Percentiles rank a stretch among this genome's conserved stretches.
These are phyloP conservation scores for Pelargonium australe DNA, from an alignment of 441 rosid species.

Conservation along the genomic window DNA sequence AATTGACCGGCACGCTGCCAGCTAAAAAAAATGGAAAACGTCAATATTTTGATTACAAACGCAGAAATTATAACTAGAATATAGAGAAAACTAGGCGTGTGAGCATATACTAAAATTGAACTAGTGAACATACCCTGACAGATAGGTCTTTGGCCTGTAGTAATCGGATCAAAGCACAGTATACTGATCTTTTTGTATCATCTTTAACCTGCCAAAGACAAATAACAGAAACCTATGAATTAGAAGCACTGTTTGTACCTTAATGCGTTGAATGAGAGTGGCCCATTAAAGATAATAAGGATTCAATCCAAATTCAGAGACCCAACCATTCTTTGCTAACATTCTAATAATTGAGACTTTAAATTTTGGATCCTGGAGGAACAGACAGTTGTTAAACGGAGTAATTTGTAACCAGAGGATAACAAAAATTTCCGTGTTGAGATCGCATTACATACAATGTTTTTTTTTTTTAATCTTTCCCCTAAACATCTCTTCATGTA, in stretches of 20 bases:
- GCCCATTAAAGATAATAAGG: constrained; percentile 10
- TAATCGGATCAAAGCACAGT: constrained; percentile 79
- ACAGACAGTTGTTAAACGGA: neutral
- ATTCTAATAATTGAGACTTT: neutral
- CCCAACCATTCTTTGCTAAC: neutral
- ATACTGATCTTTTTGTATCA: constrained; percentile 82
- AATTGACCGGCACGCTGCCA: constrained; percentile 95
- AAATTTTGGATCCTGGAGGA: constrained; percentile 1
- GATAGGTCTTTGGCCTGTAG: constrained; percentile 78
- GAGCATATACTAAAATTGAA: constrained; percentile 5
- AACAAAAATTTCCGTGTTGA: neutral
- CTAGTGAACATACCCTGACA: constrained; percentile 63
- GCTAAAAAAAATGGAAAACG: constrained; percentile 40
- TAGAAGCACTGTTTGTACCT: neutral
- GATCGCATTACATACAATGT: neutral
- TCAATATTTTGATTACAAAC: constrained; percentile 24
- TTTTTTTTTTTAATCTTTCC: neutral
- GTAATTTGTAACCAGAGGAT: neutral
- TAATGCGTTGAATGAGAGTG: neutral
- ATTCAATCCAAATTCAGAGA: neutral
- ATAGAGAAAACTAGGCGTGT: constrained; percentile 5
- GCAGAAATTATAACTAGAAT: constrained; percentile 2
- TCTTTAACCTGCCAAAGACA: constrained; percentile 64
- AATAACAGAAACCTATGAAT: constrained; percentile 23
- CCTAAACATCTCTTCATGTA: neutral